A percentile compares a stretch with the other conserved stretches of the same genome.
Conservation (phyloP, 345 rosid species). For the Eucalyptus fibrosa region DNA sequence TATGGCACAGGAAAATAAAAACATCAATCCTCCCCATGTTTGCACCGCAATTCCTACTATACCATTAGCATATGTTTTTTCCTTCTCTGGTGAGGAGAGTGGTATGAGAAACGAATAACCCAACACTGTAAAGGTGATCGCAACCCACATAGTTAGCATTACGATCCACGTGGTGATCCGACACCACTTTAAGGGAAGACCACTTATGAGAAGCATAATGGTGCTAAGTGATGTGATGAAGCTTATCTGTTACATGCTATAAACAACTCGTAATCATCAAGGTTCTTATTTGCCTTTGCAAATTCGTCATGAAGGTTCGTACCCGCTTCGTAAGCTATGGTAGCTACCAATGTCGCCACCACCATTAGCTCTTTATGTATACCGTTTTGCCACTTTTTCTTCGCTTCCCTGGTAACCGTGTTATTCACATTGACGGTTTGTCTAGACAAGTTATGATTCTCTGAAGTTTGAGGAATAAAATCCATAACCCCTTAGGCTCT, state of each 20-base stretch:
- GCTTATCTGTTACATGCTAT: neutral
- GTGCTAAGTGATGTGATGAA: no score
- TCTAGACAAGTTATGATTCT: neutral
- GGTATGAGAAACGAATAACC: neutral
- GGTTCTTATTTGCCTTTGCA: neutral
- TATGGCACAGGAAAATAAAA: no score
- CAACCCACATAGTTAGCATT: no score
- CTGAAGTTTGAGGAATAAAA: neutral
- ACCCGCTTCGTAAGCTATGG: neutral
- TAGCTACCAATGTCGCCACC: neutral
- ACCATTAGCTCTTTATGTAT: neutral
- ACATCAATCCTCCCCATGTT: no score
- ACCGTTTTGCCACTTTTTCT: neutral
- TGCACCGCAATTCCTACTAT: no score
- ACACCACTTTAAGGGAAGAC: no score
- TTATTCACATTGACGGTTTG: neutral
- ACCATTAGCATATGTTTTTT: no score
- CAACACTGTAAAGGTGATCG: neutral
- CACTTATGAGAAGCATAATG: no score
- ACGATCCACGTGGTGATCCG: no score
- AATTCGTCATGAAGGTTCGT: neutral
- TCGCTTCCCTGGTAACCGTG: neutral
- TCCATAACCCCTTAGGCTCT: neutral
- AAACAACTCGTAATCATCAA: neutral
- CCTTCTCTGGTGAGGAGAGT: neutral